Evolutionary conservation across 202 grass and related monocot species (phyloP).

Genomic region (Setaria italica): DNA sequence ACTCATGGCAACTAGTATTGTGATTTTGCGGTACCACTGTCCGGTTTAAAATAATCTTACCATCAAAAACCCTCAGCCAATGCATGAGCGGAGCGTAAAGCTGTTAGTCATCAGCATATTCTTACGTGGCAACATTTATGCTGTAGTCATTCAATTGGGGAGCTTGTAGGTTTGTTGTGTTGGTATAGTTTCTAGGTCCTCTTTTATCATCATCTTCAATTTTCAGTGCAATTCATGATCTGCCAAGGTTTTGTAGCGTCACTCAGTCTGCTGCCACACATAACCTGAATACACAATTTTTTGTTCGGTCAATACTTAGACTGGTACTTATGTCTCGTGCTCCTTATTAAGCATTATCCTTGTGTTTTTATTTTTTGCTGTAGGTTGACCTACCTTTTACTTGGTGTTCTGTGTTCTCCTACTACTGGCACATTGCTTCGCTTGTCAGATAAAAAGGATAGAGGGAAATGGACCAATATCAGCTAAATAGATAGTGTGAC

Average conservation of each 20-base stretch:
- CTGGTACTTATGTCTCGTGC: neutral
- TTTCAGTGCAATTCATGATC: neutral
- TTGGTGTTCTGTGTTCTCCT: neutral
- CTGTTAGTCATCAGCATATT: neutral
- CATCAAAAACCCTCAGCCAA: neutral
- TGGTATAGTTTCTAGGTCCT: neutral
- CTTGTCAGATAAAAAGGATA: constrained; percentile 14
- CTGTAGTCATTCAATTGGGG: neutral
- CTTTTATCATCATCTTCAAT: neutral
- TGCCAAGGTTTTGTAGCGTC: neutral
- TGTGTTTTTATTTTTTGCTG: constrained; percentile 36
- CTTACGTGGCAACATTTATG: neutral
- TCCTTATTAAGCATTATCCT: constrained; percentile 20
- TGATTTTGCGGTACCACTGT: neutral
- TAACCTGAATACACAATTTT: neutral
- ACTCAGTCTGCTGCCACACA: neutral
- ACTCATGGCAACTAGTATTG: neutral
- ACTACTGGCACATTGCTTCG: neutral
- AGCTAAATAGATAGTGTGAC: neutral
- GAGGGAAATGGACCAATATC: constrained; percentile 3
- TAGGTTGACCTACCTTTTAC: constrained; percentile 33
- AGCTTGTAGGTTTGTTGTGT: neutral
- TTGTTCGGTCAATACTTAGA: neutral
- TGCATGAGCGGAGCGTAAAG: too few species aligned
- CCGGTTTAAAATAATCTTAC: neutral